These are phyloP conservation scores for Salix dunnii DNA, from an alignment of 345 rosid species.

Conservation along the genomic window DNA sequence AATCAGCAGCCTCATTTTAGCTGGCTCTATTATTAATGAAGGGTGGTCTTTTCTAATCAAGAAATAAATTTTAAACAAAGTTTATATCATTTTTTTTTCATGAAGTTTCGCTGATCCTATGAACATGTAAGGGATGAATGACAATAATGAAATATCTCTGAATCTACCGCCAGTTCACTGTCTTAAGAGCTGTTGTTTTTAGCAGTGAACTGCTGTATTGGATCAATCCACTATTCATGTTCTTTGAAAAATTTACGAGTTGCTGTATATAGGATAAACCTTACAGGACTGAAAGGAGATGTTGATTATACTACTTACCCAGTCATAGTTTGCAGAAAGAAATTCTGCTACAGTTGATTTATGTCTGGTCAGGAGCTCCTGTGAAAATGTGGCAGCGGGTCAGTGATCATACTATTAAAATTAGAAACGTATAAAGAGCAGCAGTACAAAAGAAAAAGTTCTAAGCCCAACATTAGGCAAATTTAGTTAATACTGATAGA, in stretches of 20 bases:
- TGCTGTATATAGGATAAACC: not conserved
- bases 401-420: slow-evolving; percentile 5
- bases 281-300: not conserved
- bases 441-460: not conserved
- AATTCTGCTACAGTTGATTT: slow-evolving; percentile 50
- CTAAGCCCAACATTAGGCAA: not conserved
- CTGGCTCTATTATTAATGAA: not conserved
- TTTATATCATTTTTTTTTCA: not conserved
- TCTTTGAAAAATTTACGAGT: not conserved
- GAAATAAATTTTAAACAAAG: not conserved
- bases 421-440: not conserved
- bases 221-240: not conserved
- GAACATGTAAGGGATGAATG: not conserved
- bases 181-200: not conserved
- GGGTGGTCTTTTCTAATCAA: not conserved
- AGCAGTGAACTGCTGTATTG: not conserved
- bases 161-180: not conserved
- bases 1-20: not conserved
- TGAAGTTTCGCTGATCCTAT: not conserved
- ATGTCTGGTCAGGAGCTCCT: slow-evolving; percentile 53
- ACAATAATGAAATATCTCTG: not conserved
- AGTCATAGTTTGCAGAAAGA: slow-evolving; percentile 40
- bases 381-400: slow-evolving; percentile 1
- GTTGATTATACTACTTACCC: slow-evolving; percentile 31
- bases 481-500: not conserved